Base-by-base conservation (phyloP, 2,329 filamentous ascomycete genomes). In the Tolypocladium endophyticum region DNA sequence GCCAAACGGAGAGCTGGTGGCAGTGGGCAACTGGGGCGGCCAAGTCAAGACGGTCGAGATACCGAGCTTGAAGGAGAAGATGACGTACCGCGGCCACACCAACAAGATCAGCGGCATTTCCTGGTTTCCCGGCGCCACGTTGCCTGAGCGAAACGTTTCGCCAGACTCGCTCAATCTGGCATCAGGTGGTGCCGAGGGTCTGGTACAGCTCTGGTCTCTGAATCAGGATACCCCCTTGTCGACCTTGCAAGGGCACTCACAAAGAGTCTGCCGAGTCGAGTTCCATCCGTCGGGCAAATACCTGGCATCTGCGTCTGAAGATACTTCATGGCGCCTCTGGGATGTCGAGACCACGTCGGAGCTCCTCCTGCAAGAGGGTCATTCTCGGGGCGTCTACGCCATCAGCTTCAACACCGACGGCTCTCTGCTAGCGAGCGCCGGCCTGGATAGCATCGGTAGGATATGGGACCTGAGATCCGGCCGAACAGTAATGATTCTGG, bases 281-380 rank as follows among this genome's bases (percentile, higher is more conserved):
- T 96, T 97, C 69, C 94, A 99, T 66, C 94, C 94, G 0, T 96
- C 90, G 0, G 93, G 93, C 4, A 83, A 83, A 62, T 97, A 93
- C 69, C 79, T 97, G 7, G 94, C 93, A 6, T 96, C 92, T 1
- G 94, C 94, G 8, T 96, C 92, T 0, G 94, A 94, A 68, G 94
- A 99, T 71, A 96, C 92, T 2, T 96, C 94, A 0, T 99, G 94
- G 94, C 86, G 93, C 53, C 79, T 99, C 39, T 99, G 94, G 93
- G 93, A 97, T 71, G 85, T 97, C 0, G 87, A 90, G 65, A 94
- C 88, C 0, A 90, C 86, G 0, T 87, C 87, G 2, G 92, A 97
- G 70, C 76, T 97, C 1, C 79, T 96, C 1, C 80, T 95, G 1
- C 94, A 99, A 72, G 93, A 97, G 75, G 94, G 94, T 1, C 94